phyloP scores from a whole-genome alignment of 129 eudicot species.

The carrot (Daucus carota) region DH1_v3.0 NC_030389.2:45306001-45306500 shows the following conservation, averaged over 20 bases:
- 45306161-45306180: constrained; percentile 79
- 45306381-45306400: constrained; percentile 87
- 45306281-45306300: constrained; percentile 36
- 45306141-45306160: constrained; percentile 30
- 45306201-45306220: constrained; percentile 97
- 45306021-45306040: constrained; percentile 53
- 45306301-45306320: constrained; percentile 14
- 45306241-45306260: constrained; percentile 79
- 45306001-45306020: constrained; percentile 72
- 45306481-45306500: constrained; percentile 87
- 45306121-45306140: constrained; percentile 32
- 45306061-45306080: constrained; percentile 47
- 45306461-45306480: constrained; percentile 76
- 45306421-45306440: constrained; percentile 59
- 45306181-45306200: constrained; percentile 92
- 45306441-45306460: constrained; percentile 42
- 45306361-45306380: constrained; percentile 76
- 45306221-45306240: constrained; percentile 74
- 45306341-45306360: constrained; percentile 9
- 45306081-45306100: constrained; percentile 47
- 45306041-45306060: constrained; percentile 37
- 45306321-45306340: not conserved
- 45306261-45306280: constrained; percentile 45
- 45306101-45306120: constrained; percentile 41
- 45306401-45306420: constrained; percentile 77